Conservation (phyloP, 2,329 filamentous ascomycete species). For the Aspergillus sp. region DNA sequence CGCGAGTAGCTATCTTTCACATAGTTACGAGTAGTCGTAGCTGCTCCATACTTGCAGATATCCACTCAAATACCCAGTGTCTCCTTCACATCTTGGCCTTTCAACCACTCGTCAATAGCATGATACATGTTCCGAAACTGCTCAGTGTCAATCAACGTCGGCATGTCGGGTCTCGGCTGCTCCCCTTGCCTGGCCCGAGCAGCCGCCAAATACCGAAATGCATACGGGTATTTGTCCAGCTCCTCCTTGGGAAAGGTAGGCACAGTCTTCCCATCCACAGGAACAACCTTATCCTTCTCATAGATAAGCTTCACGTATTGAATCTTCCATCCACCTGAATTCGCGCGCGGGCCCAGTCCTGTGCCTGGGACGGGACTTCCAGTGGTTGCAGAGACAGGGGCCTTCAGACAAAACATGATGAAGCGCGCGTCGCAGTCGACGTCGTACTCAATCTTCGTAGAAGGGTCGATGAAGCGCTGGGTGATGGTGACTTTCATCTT, state of each 20-base stretch:
- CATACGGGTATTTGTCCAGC: background rate
- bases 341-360: background rate
- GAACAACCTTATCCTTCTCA: background rate
- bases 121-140: background rate
- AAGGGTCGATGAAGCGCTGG: background rate
- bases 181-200: background rate
- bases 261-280: background rate
- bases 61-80: background rate
- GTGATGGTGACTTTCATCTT: slow-evolving; percentile 1
- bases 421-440: background rate
- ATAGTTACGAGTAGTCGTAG: too few relatives aligned
- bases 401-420: background rate
- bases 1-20: too few relatives aligned
- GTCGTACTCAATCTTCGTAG: background rate
- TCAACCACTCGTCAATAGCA: background rate
- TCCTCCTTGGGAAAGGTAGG: background rate
- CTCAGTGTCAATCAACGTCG: background rate
- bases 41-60: too few relatives aligned
- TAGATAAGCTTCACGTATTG: background rate
- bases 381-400: background rate
- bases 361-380: background rate
- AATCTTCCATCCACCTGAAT: background rate
- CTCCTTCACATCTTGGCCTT: background rate
- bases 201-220: background rate
- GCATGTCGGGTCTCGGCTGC: background rate